Conservation (phyloP, 441 rosid genomes). For the Pelargonium citronellum region DNA sequence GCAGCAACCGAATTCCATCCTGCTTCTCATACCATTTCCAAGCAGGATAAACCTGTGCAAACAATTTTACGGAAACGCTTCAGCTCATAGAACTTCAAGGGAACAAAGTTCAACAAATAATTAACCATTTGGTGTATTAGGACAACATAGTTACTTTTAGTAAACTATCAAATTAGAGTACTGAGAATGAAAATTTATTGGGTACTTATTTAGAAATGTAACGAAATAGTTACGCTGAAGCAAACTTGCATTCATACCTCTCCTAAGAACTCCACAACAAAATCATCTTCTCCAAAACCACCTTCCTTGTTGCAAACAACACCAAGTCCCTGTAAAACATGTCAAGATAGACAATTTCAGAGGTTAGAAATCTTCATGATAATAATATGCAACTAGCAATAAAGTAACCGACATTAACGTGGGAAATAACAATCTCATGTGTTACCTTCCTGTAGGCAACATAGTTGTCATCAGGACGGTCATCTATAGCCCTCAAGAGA, state of each 20-base stretch:
- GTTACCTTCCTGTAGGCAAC: constrained; percentile 95
- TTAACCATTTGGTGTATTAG: background rate
- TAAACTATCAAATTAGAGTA: background rate
- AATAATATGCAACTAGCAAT: constrained; percentile 9
- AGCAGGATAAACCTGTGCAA: constrained; percentile 88
- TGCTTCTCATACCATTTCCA: constrained; percentile 99
- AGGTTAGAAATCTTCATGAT: constrained; percentile 9
- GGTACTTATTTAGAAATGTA: background rate
- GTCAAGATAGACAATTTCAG: constrained; percentile 22
- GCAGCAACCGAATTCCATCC: constrained; percentile 95
- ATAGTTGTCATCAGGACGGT: constrained; percentile 90
- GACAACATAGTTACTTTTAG: background rate
- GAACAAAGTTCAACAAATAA: background rate
- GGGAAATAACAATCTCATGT: constrained; percentile 10
- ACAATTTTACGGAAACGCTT: constrained; percentile 14
- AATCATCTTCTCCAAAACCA: constrained; percentile 91
- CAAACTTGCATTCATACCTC: constrained; percentile 51
- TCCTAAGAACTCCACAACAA: constrained; percentile 98
- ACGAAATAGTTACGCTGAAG: background rate
- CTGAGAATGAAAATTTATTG: background rate
- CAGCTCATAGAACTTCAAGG: constrained; percentile 15
- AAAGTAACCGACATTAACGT: constrained; percentile 7
- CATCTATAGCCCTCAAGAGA: constrained; percentile 74
- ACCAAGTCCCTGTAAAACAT: constrained; percentile 78
- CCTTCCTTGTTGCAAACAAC: constrained; percentile 95